Evolutionary conservation across 1,284 basidiomycete species (phyloP), one percentile per base, ranked within the genome.

Genomic region (Caloboletus firmus): DNA sequence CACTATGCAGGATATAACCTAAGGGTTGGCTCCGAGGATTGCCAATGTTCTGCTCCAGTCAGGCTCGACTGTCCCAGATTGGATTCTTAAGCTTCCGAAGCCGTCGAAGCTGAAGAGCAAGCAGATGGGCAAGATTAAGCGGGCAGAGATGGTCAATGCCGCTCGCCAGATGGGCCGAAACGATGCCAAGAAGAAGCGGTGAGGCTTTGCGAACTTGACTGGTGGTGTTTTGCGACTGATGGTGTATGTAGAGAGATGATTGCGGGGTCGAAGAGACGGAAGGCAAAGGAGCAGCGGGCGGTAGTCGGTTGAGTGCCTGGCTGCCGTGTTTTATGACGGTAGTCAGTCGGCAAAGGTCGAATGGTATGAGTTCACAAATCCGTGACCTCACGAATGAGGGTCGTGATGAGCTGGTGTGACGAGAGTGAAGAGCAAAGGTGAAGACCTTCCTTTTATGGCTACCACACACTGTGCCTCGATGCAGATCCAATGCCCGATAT

Each of bases 41-140:
- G 96, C 96, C 48, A 98, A 98, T 66, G 93, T 98, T 17, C 84
- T 99, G 62, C 78, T 91, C 20, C 88, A 95, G 64, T 94, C 93
- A 1, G 95, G 94, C 15, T 95, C 90, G 62, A 72, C 80, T 2
- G 93, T 97, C 1, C 91, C 95, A 0, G 90, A 93, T 22, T 98
- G 93, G 91, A 95, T 96, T 63, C 67, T 89, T 31, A 87, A 89
- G 62, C 78, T 97, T 39, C 89, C 87, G 22, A 94, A 91, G 65
- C 92, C 95, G 2, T 91, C 87, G 4, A 95, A 95, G 73, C 83
- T 96, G 78, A 89, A 91, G 71, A 87, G 89, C 62, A 85, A 82
- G 63, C 78, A 85, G 66, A 89, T 98, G 81, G 91, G 91, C 51
- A 89, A 89, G 72, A 78, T 91, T 4, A 87, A 91, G 72, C 85